Evolutionary conservation across 176 grass and related monocot genomes (phyloP).

Genomic region (Bothriochloa decipiens): DNA sequence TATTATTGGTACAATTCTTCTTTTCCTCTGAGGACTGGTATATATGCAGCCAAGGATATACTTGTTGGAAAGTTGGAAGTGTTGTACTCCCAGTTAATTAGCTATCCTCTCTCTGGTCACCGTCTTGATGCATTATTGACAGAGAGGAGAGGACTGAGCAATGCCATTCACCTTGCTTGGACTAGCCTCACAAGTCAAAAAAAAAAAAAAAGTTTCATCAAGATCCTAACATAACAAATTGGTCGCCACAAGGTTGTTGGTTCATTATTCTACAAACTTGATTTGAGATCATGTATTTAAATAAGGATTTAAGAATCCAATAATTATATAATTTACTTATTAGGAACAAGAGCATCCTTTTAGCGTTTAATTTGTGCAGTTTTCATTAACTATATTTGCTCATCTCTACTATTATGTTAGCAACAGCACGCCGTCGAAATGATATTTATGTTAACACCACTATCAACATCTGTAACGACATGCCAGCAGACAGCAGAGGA

Average conservation of each 20-base stretch:
- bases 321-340: too few relatives aligned
- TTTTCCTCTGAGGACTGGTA: background rate
- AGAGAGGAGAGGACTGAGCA: background rate
- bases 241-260: background rate
- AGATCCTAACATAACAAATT: background rate
- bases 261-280: background rate
- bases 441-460: background rate
- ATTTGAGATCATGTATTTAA: too few relatives aligned
- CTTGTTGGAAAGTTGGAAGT: background rate
- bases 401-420: background rate
- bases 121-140: background rate
- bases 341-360: background rate
- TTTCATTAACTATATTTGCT: background rate
- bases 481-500: conserved; percentile 17
- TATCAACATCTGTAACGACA: conserved; percentile 3
- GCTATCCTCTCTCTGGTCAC: too few relatives aligned
- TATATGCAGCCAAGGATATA: background rate
- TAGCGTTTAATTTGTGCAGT: background rate
- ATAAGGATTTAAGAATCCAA: too few relatives aligned
- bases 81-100: background rate
- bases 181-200: conserved; percentile 3
- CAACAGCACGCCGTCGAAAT: background rate
- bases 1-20: too few relatives aligned
- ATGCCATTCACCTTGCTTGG: background rate
- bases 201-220: background rate